A percentile compares a stretch with the other conserved stretches of the same genome.
Conservation (phyloP, 371 early-diverging fungal species). For the Dinochytrium kinnereticum region DNA sequence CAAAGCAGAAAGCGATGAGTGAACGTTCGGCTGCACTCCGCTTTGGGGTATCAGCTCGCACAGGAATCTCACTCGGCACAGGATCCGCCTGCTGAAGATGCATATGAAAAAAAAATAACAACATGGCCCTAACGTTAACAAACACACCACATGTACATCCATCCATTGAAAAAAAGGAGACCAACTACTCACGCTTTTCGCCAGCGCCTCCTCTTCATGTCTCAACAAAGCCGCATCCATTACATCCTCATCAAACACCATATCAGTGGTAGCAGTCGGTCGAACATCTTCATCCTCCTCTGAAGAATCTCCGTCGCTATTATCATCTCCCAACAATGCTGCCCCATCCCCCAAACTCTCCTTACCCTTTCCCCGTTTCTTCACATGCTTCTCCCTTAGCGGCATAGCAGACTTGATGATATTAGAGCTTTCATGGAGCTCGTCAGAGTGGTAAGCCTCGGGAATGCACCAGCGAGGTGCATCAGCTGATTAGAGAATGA, state of each 20-base stretch:
- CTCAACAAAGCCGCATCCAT: neutral
- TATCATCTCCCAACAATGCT: neutral
- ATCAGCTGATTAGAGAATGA: neutral
- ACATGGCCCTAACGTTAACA: too few relatives aligned
- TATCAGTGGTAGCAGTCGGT: neutral
- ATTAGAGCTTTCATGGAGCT: neutral
- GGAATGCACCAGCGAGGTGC: neutral
- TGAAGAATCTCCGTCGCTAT: neutral
- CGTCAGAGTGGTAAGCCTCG: neutral
- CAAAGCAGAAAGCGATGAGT: too few relatives aligned
- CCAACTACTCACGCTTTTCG: neutral
- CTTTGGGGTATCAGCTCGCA: too few relatives aligned
- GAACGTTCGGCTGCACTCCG: too few relatives aligned
- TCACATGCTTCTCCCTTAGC: neutral
- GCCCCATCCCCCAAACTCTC: neutral
- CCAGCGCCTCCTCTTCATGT: neutral
- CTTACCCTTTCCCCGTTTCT: neutral
- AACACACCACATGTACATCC: too few relatives aligned
- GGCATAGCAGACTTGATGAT: neutral
- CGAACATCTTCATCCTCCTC: neutral
- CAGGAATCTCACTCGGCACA: too few relatives aligned
- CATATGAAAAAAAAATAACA: too few relatives aligned
- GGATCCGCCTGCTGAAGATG: too few relatives aligned
- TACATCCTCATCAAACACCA: conserved; percentile 4
- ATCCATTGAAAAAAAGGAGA: too few relatives aligned